phyloP scores from a whole-genome alignment of 495 filamentous ascomycete genomes.

The Aspergillus bridgeri region DNA sequence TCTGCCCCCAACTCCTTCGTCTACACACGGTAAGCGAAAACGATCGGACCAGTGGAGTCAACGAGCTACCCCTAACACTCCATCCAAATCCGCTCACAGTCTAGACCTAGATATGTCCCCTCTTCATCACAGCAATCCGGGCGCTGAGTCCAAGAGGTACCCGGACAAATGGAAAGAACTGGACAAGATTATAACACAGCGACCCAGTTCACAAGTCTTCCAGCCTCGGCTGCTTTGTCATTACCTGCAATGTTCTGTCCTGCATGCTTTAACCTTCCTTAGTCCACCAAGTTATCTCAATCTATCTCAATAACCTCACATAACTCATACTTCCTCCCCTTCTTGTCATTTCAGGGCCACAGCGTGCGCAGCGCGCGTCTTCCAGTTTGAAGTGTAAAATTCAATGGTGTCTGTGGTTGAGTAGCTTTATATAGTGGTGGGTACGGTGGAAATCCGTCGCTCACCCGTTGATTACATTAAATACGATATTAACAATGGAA shows the following conservation, averaged over 20 bases:
- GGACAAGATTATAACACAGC: not conserved
- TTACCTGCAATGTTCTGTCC: not conserved
- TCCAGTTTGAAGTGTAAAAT: too few species aligned
- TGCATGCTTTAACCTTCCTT: not conserved
- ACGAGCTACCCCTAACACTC: not conserved
- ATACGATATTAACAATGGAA: too few species aligned
- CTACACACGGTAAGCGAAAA: not conserved
- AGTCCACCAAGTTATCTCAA: not conserved
- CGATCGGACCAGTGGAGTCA: not conserved
- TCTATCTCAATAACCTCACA: not conserved
- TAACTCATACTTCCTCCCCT: not conserved
- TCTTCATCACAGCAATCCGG: not conserved
- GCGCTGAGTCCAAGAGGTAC: not conserved
- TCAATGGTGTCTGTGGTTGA: too few species aligned
- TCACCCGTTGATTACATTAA: too few species aligned
- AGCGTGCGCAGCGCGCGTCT: slow-evolving; percentile 1
- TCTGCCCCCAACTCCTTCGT: not conserved
- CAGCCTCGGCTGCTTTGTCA: not conserved
- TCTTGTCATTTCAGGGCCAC: slow-evolving; percentile 1
- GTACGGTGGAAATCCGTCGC: too few species aligned
- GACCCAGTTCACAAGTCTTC: not conserved
- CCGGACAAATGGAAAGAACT: not conserved
- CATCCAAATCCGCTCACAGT: not conserved
- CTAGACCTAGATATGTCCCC: not conserved
- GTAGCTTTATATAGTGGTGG: too few species aligned